A percentile compares a stretch with the other conserved stretches of the same genome.
These are phyloP conservation scores for Brassica nigra DNA, from an alignment of 345 rosid species.

Conservation along the genomic window DNA sequence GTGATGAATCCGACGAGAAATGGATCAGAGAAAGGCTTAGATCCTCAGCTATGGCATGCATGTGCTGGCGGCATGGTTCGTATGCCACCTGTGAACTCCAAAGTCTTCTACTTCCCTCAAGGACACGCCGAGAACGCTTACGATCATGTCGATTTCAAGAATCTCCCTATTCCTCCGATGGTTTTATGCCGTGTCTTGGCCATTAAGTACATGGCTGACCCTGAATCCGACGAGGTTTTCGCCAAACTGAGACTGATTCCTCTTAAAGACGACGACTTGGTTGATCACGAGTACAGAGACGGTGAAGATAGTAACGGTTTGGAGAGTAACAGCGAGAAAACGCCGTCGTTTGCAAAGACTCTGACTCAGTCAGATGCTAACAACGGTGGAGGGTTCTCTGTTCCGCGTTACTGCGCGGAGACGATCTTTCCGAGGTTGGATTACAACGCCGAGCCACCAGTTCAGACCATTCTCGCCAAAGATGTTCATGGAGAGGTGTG, in stretches of 20 bases:
- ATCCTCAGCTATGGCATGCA: slow-evolving; percentile 97
- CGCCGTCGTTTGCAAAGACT: slow-evolving; percentile 91
- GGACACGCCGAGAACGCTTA: slow-evolving; percentile 94
- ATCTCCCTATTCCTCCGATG: slow-evolving; percentile 51
- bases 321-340: slow-evolving; percentile 54
- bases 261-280: slow-evolving; percentile 44
- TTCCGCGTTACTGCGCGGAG: slow-evolving; percentile 98
- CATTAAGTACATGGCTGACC: slow-evolving; percentile 81
- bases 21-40: slow-evolving; percentile 62
- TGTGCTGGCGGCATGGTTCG: slow-evolving; percentile 98
- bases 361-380: slow-evolving; percentile 96
- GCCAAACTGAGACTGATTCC: slow-evolving; percentile 69
- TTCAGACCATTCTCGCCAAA: slow-evolving; percentile 87
- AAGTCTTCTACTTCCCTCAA: slow-evolving; percentile 86
- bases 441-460: slow-evolving; percentile 88
- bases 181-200: slow-evolving; percentile 65
- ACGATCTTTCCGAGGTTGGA: slow-evolving; percentile 89
- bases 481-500: slow-evolving; percentile 90
- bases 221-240: slow-evolving; percentile 89
- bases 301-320: slow-evolving; percentile 41
- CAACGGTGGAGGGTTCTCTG: slow-evolving; percentile 98
- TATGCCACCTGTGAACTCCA: slow-evolving; percentile 78
- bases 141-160: slow-evolving; percentile 58
- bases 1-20: slow-evolving; percentile 53
- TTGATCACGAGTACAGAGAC: slow-evolving; percentile 39